Conservation (phyloP, 2,329 filamentous ascomycete species). For the Verticillium longisporum region DNA sequence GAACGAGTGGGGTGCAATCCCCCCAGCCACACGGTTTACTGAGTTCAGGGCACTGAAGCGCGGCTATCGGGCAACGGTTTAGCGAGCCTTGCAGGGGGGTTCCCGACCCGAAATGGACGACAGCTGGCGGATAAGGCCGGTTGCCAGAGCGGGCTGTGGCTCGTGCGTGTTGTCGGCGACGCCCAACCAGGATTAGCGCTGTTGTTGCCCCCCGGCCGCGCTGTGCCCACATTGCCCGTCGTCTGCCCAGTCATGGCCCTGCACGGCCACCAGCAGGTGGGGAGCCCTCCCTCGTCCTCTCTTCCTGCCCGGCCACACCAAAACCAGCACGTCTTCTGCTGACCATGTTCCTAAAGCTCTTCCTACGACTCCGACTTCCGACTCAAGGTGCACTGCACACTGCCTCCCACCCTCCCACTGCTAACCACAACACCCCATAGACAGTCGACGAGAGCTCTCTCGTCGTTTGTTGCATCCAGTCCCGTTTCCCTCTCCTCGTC, state of each 20-base stretch:
- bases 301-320: conserved; percentile 6
- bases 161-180: conserved; percentile 34
- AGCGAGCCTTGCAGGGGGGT: neutral
- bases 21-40: neutral
- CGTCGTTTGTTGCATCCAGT: neutral
- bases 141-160: conserved; percentile 33
- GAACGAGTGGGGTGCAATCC: neutral
- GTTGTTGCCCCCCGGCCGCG: conserved; percentile 33
- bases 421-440: neutral
- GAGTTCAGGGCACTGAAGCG: neutral
- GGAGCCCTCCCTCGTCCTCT: neutral
- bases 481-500: neutral
- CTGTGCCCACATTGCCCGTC: conserved; percentile 14
- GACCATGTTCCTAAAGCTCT: conserved; percentile 1
- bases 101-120: neutral
- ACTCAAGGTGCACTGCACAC: neutral
- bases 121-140: conserved; percentile 12
- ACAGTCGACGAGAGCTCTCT: neutral
- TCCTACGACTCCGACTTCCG: neutral
- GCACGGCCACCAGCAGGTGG: conserved; percentile 5
- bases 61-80: neutral
- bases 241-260: conserved; percentile 12
- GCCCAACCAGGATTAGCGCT: conserved; percentile 32
- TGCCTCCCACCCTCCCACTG: neutral
- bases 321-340: conserved; percentile 4